Base-by-base conservation (phyloP, 139 green algal species). In the Medakamo hakoo region DNA sequence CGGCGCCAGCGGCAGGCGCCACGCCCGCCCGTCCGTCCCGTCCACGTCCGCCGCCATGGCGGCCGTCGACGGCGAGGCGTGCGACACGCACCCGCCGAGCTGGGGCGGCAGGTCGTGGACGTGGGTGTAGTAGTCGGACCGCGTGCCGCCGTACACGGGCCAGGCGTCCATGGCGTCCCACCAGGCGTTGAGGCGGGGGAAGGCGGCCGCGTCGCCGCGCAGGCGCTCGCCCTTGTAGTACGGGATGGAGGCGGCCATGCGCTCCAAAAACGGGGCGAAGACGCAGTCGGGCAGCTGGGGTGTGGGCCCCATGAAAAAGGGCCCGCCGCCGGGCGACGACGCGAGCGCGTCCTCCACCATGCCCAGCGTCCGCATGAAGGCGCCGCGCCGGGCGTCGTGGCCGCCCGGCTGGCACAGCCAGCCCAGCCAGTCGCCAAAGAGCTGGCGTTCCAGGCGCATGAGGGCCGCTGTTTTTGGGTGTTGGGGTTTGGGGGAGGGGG, bases 221-320 rank as follows among this genome's bases (percentile, higher is more conserved):
- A 63, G 2, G 29, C 49, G 22, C 57, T 61, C 76, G n/a, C 86
- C 91, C 81, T 97, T 96, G 79, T 94, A 97, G 73, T 95, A 98
- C 20, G 76, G 64, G 14, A 94, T 75, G 49, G 65, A 80, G 20
- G 83, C 82, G 4, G 74, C 83, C 21, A 88, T 87, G 63, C 92
- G 80, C 81, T 98, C 92, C 64, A 98, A 75, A 76, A 96, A 94
- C 40, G 91, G 86, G 0, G 80, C 76, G 70, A 94, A 96, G 9
- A 77, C 70, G 49, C 86, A 76, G 79, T 95, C 88, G 26, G 88
- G 77, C 40, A 93, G 73, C 30, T 64, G 80, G 49, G 95, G 71
- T 2, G 86, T 73, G 2, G 68, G 5, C 23, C 84, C 85, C 29
- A 97, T 59, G 81, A 98, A 97, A 76, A 86, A 97, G 24, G 89